These are phyloP conservation scores for Sherardia arvensis DNA, from an alignment of 257 asterid genomes.

Conservation along the genomic window DNA sequence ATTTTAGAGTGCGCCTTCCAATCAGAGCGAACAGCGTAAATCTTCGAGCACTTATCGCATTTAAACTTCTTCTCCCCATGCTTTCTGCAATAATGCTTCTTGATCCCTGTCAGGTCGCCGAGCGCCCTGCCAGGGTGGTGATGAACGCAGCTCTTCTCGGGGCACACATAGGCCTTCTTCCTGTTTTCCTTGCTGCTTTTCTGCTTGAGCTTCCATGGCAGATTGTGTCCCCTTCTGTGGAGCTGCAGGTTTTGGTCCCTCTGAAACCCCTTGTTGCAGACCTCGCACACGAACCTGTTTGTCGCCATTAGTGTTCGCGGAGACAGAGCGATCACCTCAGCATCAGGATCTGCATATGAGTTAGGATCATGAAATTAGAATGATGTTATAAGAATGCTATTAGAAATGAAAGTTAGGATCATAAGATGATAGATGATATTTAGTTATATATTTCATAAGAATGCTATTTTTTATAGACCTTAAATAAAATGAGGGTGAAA, in stretches of 20 bases:
- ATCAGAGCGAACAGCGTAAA: slow-evolving; percentile 83
- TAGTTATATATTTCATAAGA: too few relatives aligned
- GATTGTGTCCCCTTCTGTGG: slow-evolving; percentile 79
- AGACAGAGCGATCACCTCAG: slow-evolving; percentile 77
- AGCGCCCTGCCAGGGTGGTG: slow-evolving; percentile 78
- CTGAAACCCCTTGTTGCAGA: slow-evolving; percentile 92
- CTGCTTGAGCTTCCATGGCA: slow-evolving; percentile 89
- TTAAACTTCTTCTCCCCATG: slow-evolving; percentile 94
- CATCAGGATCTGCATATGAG: slow-evolving; percentile 57
- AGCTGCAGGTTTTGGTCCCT: slow-evolving; percentile 92
- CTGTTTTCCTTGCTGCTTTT: slow-evolving; percentile 46
- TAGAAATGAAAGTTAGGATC: too few relatives aligned
- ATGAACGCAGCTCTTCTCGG: slow-evolving; percentile 67
- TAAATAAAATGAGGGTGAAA: too few relatives aligned
- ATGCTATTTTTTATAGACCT: too few relatives aligned
- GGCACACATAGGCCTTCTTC: slow-evolving; percentile 74
- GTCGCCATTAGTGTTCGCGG: slow-evolving; percentile 68
- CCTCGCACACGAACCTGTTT: slow-evolving; percentile 70
- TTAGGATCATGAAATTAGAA: too few relatives aligned
- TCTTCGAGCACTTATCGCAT: slow-evolving; percentile 71
- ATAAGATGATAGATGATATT: too few relatives aligned
- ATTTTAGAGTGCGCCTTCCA: slow-evolving; percentile 86
- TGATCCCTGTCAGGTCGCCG: slow-evolving; percentile 82
- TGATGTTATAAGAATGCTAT: too few relatives aligned
- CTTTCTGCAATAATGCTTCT: slow-evolving; percentile 76